Conservation (phyloP, 306 rosid genomes). For the Morella rubra region DNA sequence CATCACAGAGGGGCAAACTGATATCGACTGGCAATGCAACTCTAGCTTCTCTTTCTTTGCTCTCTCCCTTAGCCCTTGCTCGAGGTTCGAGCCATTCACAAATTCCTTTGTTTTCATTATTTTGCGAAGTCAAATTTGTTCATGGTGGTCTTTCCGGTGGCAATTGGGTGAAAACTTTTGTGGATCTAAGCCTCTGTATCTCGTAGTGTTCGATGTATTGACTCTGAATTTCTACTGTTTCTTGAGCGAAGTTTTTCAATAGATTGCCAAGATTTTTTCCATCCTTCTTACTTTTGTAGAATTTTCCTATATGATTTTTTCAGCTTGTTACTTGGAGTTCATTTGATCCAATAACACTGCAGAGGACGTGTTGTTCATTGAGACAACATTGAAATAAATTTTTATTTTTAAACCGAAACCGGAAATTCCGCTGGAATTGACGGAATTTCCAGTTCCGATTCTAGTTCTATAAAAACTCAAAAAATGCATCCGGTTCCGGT, state of each 20-base stretch:
- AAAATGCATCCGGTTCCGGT: too few species aligned
- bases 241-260: not conserved
- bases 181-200: not conserved
- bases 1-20: conserved; percentile 78
- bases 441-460: too few species aligned
- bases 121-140: not conserved
- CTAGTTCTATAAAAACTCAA: too few species aligned
- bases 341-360: not conserved
- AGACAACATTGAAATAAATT: too few species aligned
- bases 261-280: not conserved
- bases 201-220: conserved; percentile 17
- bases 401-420: too few species aligned
- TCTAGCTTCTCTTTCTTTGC: conserved; percentile 49
- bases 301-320: not conserved
- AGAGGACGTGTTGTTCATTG: not conserved
- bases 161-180: not conserved
- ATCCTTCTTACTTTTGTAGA: not conserved
- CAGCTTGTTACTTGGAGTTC: not conserved
- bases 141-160: not conserved
- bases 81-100: conserved; percentile 43
- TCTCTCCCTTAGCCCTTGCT: conserved; percentile 60
- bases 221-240: not conserved
- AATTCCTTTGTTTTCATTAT: not conserved
- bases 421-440: too few species aligned
- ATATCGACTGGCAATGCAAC: conserved; percentile 71